phyloP scores from a whole-genome alignment of 2,329 filamentous ascomycete genomes.

The Penicillium occitanis region DNA sequence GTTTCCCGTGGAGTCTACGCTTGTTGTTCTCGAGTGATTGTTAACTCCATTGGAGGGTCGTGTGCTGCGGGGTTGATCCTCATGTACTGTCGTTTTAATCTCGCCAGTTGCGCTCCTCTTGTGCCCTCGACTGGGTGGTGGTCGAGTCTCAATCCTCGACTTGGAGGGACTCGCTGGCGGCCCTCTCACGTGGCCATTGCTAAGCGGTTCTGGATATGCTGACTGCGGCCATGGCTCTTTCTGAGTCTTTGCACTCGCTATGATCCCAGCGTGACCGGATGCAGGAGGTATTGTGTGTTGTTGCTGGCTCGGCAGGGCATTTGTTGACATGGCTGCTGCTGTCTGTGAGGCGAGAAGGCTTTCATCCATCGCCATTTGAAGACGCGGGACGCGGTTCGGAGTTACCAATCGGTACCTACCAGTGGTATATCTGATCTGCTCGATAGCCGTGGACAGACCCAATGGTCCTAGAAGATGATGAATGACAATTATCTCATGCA shows the following conservation, averaged over 20 bases:
- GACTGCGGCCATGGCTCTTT: constrained; percentile 10
- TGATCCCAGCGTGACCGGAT: not conserved
- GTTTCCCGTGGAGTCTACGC: constrained; percentile 65
- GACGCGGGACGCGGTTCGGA: constrained; percentile 19
- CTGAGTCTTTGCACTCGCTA: not conserved
- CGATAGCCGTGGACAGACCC: not conserved
- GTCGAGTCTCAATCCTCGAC: not conserved
- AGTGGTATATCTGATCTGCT: not conserved
- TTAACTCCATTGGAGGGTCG: constrained; percentile 38
- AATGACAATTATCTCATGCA: not conserved
- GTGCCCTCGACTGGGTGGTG: constrained; percentile 43
- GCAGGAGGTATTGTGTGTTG: not conserved
- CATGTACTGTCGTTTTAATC: constrained; percentile 56
- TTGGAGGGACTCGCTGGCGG: constrained; percentile 21
- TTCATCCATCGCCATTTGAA: constrained; percentile 17
- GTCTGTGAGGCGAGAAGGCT: constrained; percentile 3
- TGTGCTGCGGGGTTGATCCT: constrained; percentile 17
- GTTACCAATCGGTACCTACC: not conserved
- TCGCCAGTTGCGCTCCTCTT: constrained; percentile 78
- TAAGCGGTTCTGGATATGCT: constrained; percentile 2
- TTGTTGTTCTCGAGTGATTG: constrained; percentile 68
- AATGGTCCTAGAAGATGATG: not conserved
- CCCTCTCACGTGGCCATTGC: constrained; percentile 15
- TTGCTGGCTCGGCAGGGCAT: constrained; percentile 2
- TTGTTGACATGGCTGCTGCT: constrained; percentile 2